Percentiles rank a stretch among this genome's conserved stretches.
phyloP scores from a whole-genome alignment of 2,329 filamentous ascomycete species.

The Lecanosticta acicola region DNA sequence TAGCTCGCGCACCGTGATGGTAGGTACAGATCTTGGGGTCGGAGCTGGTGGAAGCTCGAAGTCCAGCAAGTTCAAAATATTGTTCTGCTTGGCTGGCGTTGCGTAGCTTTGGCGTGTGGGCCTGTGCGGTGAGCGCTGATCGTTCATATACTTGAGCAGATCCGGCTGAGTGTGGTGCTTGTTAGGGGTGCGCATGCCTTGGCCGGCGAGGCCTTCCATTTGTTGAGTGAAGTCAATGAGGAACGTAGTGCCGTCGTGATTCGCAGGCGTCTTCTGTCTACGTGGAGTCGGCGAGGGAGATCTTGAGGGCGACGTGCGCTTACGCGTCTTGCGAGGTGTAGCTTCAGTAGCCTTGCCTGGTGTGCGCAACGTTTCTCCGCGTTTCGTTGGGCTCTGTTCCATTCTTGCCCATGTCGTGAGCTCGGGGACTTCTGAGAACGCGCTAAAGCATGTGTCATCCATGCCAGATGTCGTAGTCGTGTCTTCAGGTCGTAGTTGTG shows the following conservation, averaged over 20 bases:
- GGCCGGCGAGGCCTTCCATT: constrained; percentile 50
- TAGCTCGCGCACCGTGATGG: constrained; percentile 83
- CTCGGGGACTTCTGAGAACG: constrained; percentile 83
- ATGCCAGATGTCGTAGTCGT: constrained; percentile 33
- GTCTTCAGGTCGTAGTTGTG: constrained; percentile 4
- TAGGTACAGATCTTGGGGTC: constrained; percentile 85
- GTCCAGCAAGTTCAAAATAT: constrained; percentile 68
- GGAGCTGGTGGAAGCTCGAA: constrained; percentile 92
- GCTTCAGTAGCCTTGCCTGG: constrained; percentile 28
- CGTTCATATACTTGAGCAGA: constrained; percentile 39
- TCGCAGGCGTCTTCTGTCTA: constrained; percentile 37
- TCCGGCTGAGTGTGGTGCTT: constrained; percentile 47
- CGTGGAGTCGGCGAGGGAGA: constrained; percentile 52
- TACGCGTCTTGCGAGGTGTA: constrained; percentile 48
- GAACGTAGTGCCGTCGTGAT: constrained; percentile 63
- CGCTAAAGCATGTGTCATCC: constrained; percentile 74
- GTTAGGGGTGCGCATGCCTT: constrained; percentile 48
- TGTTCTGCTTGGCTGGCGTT: constrained; percentile 42
- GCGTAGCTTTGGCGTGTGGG: constrained; percentile 28
- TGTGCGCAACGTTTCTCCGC: constrained; percentile 22
- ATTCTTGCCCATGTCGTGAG: constrained; percentile 77
- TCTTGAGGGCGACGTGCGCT: constrained; percentile 37
- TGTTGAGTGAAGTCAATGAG: constrained; percentile 86
- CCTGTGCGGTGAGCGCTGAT: constrained; percentile 40
- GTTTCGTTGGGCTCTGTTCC: constrained; percentile 49